phyloP scores from a whole-genome alignment of 2,329 filamentous ascomycete genomes.

The Apiospora pterosperma region DNA sequence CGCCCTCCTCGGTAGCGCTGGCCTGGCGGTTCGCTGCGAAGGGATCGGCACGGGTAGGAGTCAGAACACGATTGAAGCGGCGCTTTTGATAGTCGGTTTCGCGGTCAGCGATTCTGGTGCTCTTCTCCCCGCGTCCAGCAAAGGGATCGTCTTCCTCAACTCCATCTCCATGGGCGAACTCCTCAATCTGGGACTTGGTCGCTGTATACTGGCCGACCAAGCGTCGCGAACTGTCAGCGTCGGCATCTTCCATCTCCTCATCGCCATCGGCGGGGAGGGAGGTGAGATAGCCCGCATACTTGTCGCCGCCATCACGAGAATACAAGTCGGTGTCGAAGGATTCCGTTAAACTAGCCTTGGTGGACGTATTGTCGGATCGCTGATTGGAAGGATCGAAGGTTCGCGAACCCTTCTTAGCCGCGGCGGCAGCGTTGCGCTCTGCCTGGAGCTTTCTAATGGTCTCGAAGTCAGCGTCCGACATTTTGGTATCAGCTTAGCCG shows the following conservation, averaged over 20 bases:
- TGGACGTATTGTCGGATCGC: conserved; percentile 71
- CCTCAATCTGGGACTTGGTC: conserved; percentile 85
- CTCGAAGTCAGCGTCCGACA: conserved; percentile 83
- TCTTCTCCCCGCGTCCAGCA: conserved; percentile 77
- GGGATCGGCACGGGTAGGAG: conserved; percentile 80
- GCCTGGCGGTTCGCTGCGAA: conserved; percentile 74
- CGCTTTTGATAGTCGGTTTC: conserved; percentile 98
- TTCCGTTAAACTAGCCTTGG: conserved; percentile 89
- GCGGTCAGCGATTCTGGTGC: conserved; percentile 84
- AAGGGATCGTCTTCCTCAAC: conserved; percentile 92
- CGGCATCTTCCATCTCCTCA: conserved; percentile 71
- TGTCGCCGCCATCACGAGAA: conserved; percentile 72
- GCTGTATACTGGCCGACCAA: conserved; percentile 96
- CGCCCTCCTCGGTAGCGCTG: conserved; percentile 65
- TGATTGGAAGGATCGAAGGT: conserved; percentile 76
- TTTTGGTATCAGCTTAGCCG: conserved; percentile 33
- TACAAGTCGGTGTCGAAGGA: conserved; percentile 86
- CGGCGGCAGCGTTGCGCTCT: conserved; percentile 81
- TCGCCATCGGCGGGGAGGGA: conserved; percentile 82
- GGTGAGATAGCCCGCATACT: conserved; percentile 86
- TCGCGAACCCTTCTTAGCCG: conserved; percentile 77
- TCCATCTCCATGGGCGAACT: conserved; percentile 80
- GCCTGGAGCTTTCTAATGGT: conserved; percentile 83
- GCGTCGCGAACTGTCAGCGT: conserved; percentile 69
- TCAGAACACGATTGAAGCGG: conserved; percentile 82